phyloP scores from a whole-genome alignment of 768 basidiomycete genomes.

The Mycena amicta region DNA sequence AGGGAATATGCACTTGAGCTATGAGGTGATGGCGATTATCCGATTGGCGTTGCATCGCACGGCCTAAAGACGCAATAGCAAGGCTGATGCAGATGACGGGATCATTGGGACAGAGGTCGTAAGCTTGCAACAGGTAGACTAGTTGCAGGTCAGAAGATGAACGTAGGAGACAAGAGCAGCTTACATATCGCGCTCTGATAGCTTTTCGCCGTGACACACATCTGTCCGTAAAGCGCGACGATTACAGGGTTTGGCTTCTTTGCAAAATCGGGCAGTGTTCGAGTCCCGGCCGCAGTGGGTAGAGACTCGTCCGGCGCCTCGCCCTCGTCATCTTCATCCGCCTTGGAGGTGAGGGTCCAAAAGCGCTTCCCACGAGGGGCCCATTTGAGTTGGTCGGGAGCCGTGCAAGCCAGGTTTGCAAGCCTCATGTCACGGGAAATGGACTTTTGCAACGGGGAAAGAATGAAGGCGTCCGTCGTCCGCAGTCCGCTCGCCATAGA shows the following conservation, averaged over 20 bases:
- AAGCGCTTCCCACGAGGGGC: slow-evolving; percentile 61
- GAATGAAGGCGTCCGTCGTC: slow-evolving; percentile 76
- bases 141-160: not conserved
- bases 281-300: not conserved
- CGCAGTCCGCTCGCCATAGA: slow-evolving; percentile 72
- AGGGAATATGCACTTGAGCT: slow-evolving; percentile 48
- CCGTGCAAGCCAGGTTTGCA: slow-evolving; percentile 65
- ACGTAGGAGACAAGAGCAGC: slow-evolving; percentile 31
- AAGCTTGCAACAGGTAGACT: slow-evolving; percentile 92
- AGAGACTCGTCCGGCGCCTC: slow-evolving; percentile 32
- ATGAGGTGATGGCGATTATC: slow-evolving; percentile 94
- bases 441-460: slow-evolving; percentile 81
- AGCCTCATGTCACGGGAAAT: slow-evolving; percentile 78
- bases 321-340: slow-evolving; percentile 45
- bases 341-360: slow-evolving; percentile 44
- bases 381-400: slow-evolving; percentile 64
- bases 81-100: slow-evolving; percentile 84
- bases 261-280: slow-evolving; percentile 47
- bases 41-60: slow-evolving; percentile 92
- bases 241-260: slow-evolving; percentile 73
- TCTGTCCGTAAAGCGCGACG: slow-evolving; percentile 80
- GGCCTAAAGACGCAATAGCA: slow-evolving; percentile 85
- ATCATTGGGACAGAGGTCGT: slow-evolving; percentile 82
- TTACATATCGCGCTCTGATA: slow-evolving; percentile 90
- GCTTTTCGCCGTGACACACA: slow-evolving; percentile 82